Base-by-base conservation (phyloP, 2,329 filamentous ascomycete genomes). In the Fusarium drepaniforme region DNA sequence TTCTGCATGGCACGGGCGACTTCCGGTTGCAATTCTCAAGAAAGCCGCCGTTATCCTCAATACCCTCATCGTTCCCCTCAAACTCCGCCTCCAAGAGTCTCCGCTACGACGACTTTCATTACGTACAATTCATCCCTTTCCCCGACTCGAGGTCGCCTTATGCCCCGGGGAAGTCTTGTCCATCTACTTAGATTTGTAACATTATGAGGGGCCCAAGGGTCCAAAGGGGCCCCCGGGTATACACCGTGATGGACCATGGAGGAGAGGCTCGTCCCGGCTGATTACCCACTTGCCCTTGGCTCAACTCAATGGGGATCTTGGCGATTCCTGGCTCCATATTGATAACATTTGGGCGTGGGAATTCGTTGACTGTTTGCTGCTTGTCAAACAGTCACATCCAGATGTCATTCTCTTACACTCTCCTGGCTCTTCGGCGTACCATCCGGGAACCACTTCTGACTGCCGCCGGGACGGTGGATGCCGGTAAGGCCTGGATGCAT, bases 11-110 rank as follows among this genome's bases (percentile, higher is more conserved):
- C 35, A 60, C 35, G 59, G 46, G n/a, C 46, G 38, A 46, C 59
- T 57, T 67, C 46, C 59, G 58, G 53, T 25, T 16, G 33, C 5
- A 30, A 15, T 25, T 44, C n/a, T 30, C 40, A 53, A 62, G 59
- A 68, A 65, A 69, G 68, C 74, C 74, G 75, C 33, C 42, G 67
- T 66, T 71, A 73, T 70, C 75, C 75, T 67, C 61, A 13, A 60
- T 42, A 13, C 25, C 25, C 28, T 58, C 51, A 65, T 46, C 15
- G 16, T 59, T 44, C 38, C 51, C 63, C 51, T 65, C 63, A 46
- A 59, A 42, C 53, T 64, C 56, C 23, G 42, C 62, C 68, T 53
- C 71, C 44, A 25, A 40, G 21, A 49, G 63, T 59, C 68, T 71
- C 71, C 65, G 64, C 69, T 59, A 30, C n/a, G 12, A 18, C 40